Evolutionary conservation across 2,329 filamentous ascomycete species (phyloP).

Genomic region (Zopfia rhizophila): DNA sequence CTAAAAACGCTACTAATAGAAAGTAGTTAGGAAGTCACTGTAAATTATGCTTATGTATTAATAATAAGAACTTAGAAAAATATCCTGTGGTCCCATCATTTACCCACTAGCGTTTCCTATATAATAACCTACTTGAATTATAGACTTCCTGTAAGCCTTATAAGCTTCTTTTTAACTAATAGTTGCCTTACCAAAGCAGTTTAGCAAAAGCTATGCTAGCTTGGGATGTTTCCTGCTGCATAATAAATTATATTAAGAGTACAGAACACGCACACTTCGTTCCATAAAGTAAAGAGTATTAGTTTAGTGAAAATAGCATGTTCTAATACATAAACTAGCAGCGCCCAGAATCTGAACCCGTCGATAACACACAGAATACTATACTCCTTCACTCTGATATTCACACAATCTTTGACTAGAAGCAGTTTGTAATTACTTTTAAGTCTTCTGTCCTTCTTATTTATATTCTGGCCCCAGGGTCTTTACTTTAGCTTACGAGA

Average conservation of each 20-base stretch:
- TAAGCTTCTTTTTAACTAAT: constrained; percentile 4
- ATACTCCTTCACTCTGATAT: constrained; percentile 31
- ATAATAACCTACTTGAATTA: too few relatives aligned
- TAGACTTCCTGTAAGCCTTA: constrained; percentile 13
- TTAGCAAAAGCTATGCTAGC: constrained; percentile 11
- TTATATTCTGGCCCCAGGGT: constrained; percentile 17
- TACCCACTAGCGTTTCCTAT: too few relatives aligned
- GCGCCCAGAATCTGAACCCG: constrained; percentile 12
- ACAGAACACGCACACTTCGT: constrained; percentile 33
- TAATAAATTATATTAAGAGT: constrained; percentile 29
- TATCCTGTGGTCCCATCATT: too few relatives aligned
- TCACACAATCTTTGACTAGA: constrained; percentile 29
- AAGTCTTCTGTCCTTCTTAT: constrained; percentile 20
- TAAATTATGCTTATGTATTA: too few relatives aligned
- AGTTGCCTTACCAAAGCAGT: constrained; percentile 11
- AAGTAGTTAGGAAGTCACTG: too few relatives aligned
- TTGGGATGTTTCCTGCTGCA: constrained; percentile 27
- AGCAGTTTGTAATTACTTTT: constrained; percentile 28
- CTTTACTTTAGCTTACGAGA: constrained; percentile 16
- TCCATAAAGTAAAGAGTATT: constrained; percentile 26
- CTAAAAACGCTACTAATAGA: too few relatives aligned
- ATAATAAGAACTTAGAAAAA: too few relatives aligned
- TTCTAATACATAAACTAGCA: constrained; percentile 19
- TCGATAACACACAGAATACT: constrained; percentile 26
- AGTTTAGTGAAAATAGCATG: constrained; percentile 34